Percentiles rank a stretch among this genome's conserved stretches.
Conservation (phyloP, 139 green algal genomes). For the Gonium pectorale region DNA sequence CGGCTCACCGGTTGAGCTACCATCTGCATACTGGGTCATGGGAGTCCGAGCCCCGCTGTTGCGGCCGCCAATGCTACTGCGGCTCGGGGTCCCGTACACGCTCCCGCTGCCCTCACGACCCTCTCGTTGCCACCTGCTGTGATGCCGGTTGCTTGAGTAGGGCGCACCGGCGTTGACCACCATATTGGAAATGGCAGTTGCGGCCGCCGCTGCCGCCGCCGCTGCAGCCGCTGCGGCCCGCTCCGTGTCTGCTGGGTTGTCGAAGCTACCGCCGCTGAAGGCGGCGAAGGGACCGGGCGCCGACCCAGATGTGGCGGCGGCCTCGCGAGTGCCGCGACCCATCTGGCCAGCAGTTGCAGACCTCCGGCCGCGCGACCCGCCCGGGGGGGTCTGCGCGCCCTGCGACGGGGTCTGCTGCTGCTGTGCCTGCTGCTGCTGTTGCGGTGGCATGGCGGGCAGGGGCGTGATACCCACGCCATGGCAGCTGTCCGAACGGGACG, state of each 20-base stretch:
- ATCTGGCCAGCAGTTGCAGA: background rate
- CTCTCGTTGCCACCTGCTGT: too few species aligned
- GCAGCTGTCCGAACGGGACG: slow-evolving; percentile 2
- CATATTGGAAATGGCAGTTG: background rate
- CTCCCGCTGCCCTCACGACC: too few species aligned
- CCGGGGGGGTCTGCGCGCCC: background rate
- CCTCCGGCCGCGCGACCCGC: too few species aligned
- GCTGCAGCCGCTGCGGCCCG: slow-evolving; percentile 9
- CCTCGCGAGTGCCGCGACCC: background rate
- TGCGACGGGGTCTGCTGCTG: background rate
- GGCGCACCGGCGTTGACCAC: too few species aligned
- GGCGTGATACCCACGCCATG: too few species aligned
- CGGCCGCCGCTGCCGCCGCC: slow-evolving; percentile 7
- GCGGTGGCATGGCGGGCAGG: background rate
- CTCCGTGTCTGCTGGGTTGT: slow-evolving; percentile 32
- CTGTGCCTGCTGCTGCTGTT: background rate
- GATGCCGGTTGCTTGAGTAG: too few species aligned
- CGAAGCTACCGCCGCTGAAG: slow-evolving; percentile 35
- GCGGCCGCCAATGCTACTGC: too few species aligned
- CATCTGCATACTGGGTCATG: too few species aligned
- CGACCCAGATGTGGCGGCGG: background rate
- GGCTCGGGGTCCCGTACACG: too few species aligned
- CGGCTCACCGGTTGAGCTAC: too few species aligned
- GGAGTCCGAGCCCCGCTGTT: too few species aligned
- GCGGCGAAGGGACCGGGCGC: background rate